Evolutionary conservation across 106 monocot species (phyloP), one percentile per base, ranked within the genome.

Genomic region (Dioscorea alata): DNA sequence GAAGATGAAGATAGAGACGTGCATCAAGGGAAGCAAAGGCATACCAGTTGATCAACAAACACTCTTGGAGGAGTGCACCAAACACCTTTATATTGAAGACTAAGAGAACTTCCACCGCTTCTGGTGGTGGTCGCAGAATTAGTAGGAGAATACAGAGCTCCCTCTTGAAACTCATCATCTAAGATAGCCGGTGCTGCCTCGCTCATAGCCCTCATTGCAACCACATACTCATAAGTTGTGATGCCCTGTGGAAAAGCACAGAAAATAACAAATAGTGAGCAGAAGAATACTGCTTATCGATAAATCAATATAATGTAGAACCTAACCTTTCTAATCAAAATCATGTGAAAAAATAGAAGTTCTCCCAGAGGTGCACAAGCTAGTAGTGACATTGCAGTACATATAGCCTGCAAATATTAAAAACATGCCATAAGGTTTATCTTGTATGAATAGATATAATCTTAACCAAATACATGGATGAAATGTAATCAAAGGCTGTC

Each of bases 21-120:
- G 18, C 54, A 18, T 54, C 5, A 14, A 54, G 8, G 19, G 15
- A 16, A 72, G 53, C 16, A 15, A 19, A 58, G 33, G 17, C 64
- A 60, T 74, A 85, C 91, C 88, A 82, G 85, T 33, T 88, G 85
- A 73, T 92, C 97, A 57, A 97, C 84, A 77, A 99, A 99, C 51
- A 99, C 81, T 63, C 97, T 82, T 49, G 97, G 97, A 66, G 97
- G 92, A 4, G 97, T 99, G 74, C 97, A 99, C 97, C 97, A 99
- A 18, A 80, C 92, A 56, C 97, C 97, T 75, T 99, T 99, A 59
- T 99, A 87, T 22, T 82, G 89, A 60, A 99, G 81, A 6, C 92
- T 85, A 23, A 84, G 74, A 51, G 97, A 99, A 71, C 90, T 93
- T 59, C 75, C 85, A 56, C 81, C 73, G 60, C 97, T 99, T 28